These are phyloP conservation scores for Viola odorata DNA, from an alignment of 345 rosid genomes.

Conservation along the genomic window DNA sequence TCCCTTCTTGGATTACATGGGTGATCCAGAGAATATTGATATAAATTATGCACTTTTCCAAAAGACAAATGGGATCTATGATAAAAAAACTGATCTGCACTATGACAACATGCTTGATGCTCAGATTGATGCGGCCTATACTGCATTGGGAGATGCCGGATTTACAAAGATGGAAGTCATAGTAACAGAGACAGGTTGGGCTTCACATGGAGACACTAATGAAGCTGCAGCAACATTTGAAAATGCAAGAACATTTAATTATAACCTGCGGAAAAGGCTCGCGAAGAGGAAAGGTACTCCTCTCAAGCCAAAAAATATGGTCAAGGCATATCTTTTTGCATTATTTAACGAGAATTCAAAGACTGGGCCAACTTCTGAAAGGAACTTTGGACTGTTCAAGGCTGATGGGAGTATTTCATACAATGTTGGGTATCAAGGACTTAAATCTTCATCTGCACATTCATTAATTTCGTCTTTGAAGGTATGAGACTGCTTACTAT, in stretches of 20 bases:
- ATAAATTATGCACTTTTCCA: slow-evolving; percentile 90
- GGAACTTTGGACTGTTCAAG: slow-evolving; percentile 84
- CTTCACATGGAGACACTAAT: slow-evolving; percentile 72
- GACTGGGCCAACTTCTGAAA: slow-evolving; percentile 85
- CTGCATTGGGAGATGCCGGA: slow-evolving; percentile 81
- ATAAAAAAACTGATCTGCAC: slow-evolving; percentile 55
- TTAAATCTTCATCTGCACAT: slow-evolving; percentile 60
- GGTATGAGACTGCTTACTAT: slow-evolving; percentile 45
- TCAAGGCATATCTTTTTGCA: slow-evolving; percentile 89
- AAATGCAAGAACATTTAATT: slow-evolving; percentile 86
- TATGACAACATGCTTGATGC: slow-evolving; percentile 99
- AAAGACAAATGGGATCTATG: slow-evolving; percentile 64
- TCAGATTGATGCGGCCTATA: slow-evolving; percentile 91
- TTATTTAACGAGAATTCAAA: slow-evolving; percentile 77
- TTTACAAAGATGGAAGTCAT: slow-evolving; percentile 80
- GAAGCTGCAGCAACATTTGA: slow-evolving; percentile 78
- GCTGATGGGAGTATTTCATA: slow-evolving; percentile 87
- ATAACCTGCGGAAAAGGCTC: slow-evolving; percentile 86
- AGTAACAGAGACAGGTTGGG: slow-evolving; percentile 97
- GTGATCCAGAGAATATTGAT: slow-evolving; percentile 68
- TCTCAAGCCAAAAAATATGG: slow-evolving; percentile 56
- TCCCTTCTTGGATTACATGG: slow-evolving; percentile 79
- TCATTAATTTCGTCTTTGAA: slow-evolving; percentile 38
- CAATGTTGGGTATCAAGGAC: slow-evolving; percentile 73
- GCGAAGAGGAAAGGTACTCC: slow-evolving; percentile 97